These are phyloP conservation scores for Triglochin maritima DNA, from an alignment of 106 monocot genomes.

Conservation along the genomic window DNA sequence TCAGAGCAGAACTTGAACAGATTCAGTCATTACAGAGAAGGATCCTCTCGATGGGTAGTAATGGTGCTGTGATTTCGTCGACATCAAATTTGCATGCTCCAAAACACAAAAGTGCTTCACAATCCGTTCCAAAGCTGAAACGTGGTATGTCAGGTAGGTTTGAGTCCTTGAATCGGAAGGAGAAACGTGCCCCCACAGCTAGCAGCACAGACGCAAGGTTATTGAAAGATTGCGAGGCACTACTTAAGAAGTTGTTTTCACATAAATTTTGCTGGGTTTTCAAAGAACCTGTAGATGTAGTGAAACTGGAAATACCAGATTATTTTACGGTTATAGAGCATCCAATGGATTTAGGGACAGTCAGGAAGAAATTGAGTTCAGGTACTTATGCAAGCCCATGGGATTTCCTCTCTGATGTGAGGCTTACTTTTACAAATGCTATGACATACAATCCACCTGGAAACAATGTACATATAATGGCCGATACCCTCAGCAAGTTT, in stretches of 20 bases:
- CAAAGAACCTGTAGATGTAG: conserved; percentile 65
- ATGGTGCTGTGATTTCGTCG: conserved; percentile 29
- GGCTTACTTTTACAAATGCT: conserved; percentile 87
- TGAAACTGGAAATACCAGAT: conserved; percentile 80
- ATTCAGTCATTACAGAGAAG: conserved; percentile 48
- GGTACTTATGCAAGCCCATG: conserved; percentile 47
- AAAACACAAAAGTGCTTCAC: conserved; percentile 12
- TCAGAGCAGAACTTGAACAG: conserved; percentile 58
- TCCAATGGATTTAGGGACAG: conserved; percentile 93
- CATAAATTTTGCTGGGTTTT: conserved; percentile 68
- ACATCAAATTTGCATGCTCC: conserved; percentile 18
- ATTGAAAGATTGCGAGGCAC: conserved; percentile 67
- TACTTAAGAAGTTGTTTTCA: conserved; percentile 51
- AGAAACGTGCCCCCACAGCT: conserved; percentile 15
- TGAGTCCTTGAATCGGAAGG: conserved; percentile 9
- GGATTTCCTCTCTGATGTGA: conserved; percentile 80
- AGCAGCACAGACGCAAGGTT: conserved; percentile 16
- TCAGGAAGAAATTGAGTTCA: conserved; percentile 49
- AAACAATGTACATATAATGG: conserved; percentile 81
- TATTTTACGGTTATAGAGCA: conserved; percentile 64
- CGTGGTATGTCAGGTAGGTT: conserved; percentile 27
- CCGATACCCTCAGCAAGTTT: conserved; percentile 45
- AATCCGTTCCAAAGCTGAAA: conserved; percentile 17
- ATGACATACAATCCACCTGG: conserved; percentile 75
- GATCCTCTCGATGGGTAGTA: conserved; percentile 11